Evolutionary conservation across 495 filamentous ascomycete species (phyloP).

Genomic region (Penicillium mononematosum): DNA sequence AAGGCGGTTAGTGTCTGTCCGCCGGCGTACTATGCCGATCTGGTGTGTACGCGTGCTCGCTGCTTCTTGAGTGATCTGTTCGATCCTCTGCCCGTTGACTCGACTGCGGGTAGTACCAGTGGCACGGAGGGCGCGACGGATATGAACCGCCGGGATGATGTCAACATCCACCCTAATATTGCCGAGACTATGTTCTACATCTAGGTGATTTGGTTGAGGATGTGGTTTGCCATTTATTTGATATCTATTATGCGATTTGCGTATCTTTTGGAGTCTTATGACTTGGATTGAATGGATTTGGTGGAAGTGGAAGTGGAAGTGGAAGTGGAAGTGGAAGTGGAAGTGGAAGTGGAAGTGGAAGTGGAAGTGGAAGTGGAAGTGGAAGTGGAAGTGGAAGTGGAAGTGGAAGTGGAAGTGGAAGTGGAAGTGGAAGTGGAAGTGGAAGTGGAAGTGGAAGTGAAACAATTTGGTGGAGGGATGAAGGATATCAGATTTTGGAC

Average conservation of each 20-base stretch:
- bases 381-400: background rate
- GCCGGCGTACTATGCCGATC: constrained; percentile 80
- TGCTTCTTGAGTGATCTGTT: constrained; percentile 62
- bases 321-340: background rate
- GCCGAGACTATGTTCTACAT: constrained; percentile 77
- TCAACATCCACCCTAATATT: constrained; percentile 51
- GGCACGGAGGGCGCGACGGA: constrained; percentile 14
- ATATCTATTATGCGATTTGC: background rate
- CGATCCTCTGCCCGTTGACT: constrained; percentile 24
- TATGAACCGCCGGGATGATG: constrained; percentile 12
- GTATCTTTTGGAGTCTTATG: background rate
- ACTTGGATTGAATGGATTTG: constrained; percentile 1
- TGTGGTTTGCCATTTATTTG: background rate
- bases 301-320: background rate
- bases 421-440: background rate
- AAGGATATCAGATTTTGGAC: background rate
- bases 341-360: background rate
- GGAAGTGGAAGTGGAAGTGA: background rate
- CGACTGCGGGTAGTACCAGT: constrained; percentile 26
- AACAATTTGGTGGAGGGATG: background rate
- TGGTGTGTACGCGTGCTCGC: constrained; percentile 68
- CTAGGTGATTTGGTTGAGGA: constrained; percentile 28
- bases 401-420: background rate
- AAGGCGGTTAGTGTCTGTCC: constrained; percentile 78
- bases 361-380: background rate